Evolutionary conservation across 139 green algal genomes (phyloP), one percentile per base, ranked within the genome.

Genomic region (Tetradesmus lagerheimii): DNA sequence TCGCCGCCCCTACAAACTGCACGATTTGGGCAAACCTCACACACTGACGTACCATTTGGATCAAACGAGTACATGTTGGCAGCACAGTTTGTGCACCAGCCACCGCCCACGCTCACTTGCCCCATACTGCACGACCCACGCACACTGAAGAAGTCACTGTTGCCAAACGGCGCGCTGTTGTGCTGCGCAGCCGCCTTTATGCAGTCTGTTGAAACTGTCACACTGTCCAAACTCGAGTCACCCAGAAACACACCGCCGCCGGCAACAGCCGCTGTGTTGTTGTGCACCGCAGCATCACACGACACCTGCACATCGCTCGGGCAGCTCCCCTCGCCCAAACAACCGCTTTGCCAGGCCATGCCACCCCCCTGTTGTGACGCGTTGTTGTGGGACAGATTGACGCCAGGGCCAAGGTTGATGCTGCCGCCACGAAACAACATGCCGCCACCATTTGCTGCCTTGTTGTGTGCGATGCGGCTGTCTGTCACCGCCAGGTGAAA

Each of bases 41-140:
- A 87, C 1, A 31, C 14, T 2, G 5, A 18, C 0, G 81, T 71
- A 6, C 57, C 81, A 16, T 74, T 16, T 1, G 23, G 31, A 74
- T 34, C 47, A 76, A 87, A 87, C 18, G 27, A 41, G 47, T 77
- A 75, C 81, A 87, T 87, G 47, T 87, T 87, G 6, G 47, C n/a
- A 6, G 47, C n/a, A 11, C 81, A 87, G 29, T 29, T 45, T 1
- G 62, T 38, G 0, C 81, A 87, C 81, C 81, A 87, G 4, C 81
- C 81, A 31, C 81, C 81, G 4, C 57, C 57, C 1, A 35, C 27
- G 4, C n/a, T 66, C 12, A 87, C 47, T 38, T 87, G n/a, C 41
- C 81, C 81, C n/a, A 76, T 27, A 16, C 35, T n/a, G 50, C 81
- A 87, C 6, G 47, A 39, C 0, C 34, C 29, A 0, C 34, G 47